Evolutionary conservation across 345 rosid genomes (phyloP).

Genomic region (Eucalyptus sideroxylon): DNA sequence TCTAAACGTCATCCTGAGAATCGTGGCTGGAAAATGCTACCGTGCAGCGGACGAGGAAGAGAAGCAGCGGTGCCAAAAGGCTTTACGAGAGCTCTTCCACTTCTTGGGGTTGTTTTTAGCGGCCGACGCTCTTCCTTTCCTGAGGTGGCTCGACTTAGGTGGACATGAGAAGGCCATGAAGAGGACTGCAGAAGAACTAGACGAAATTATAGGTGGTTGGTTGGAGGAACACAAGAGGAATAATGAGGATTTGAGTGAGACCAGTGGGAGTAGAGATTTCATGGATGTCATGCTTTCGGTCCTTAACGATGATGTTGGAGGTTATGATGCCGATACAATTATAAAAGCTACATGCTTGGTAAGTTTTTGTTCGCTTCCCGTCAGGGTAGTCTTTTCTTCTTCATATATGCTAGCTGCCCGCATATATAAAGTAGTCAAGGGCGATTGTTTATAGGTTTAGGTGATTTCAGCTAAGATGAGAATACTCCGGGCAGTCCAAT

Average conservation of each 20-base stretch:
- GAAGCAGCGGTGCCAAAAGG: not conserved
- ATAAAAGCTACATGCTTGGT: not conserved
- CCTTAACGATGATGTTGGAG: not conserved
- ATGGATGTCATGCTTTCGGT: not conserved
- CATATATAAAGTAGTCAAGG: not conserved
- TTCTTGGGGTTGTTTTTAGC: not conserved
- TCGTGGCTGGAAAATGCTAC: conserved; percentile 20
- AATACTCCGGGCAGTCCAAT: not conserved
- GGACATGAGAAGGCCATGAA: conserved; percentile 14
- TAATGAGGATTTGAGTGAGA: not conserved
- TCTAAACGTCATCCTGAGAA: conserved; percentile 8
- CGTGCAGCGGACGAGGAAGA: not conserved
- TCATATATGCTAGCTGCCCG: not conserved
- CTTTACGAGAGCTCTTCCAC: not conserved
- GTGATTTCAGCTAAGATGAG: not conserved
- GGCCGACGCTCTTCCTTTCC: conserved; percentile 6
- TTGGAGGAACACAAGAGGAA: conserved; percentile 2
- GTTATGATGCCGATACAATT: not conserved
- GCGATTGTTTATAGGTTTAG: not conserved
- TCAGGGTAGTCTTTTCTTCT: not conserved
- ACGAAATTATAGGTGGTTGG: not conserved
- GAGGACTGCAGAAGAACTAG: not conserved
- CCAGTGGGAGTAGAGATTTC: not conserved
- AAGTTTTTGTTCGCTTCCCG: not conserved
- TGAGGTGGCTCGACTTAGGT: conserved; percentile 11